These are phyloP conservation scores for Papiliotrema nemorosa DNA, from an alignment of 1,284 basidiomycete genomes.

Conservation along the genomic window DNA sequence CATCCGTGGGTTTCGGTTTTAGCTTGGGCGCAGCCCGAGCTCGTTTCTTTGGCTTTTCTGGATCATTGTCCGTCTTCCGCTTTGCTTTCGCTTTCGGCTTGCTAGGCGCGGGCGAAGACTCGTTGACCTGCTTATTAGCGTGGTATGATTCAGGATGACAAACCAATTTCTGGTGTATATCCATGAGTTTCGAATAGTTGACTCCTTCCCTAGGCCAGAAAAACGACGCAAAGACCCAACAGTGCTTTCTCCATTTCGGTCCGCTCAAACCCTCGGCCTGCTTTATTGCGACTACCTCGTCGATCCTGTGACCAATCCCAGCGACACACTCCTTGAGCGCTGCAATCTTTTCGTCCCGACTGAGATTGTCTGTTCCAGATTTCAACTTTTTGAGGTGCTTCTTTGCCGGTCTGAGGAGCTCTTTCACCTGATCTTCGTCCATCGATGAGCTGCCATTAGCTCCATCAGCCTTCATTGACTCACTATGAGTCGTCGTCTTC, in stretches of 20 bases:
- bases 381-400: slow-evolving; percentile 97
- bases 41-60: slow-evolving; percentile 32
- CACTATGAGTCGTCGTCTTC: slow-evolving; percentile 71
- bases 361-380: slow-evolving; percentile 84
- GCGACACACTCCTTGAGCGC: slow-evolving; percentile 94
- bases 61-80: slow-evolving; percentile 28
- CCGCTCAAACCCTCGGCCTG: slow-evolving; percentile 70
- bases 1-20: neutral
- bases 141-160: slow-evolving; percentile 27
- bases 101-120: slow-evolving; percentile 20
- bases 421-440: slow-evolving; percentile 94
- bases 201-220: slow-evolving; percentile 96
- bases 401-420: slow-evolving; percentile 93
- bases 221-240: slow-evolving; percentile 94
- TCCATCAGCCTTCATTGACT: slow-evolving; percentile 34
- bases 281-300: slow-evolving; percentile 73
- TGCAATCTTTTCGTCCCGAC: slow-evolving; percentile 89
- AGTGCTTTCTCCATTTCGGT: slow-evolving; percentile 84
- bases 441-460: slow-evolving; percentile 70
- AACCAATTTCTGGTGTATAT: slow-evolving; percentile 90
- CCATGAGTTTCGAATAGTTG: slow-evolving; percentile 82
- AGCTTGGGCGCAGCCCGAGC: slow-evolving; percentile 16
- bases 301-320: slow-evolving; percentile 90
- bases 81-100: slow-evolving; percentile 28
- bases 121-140: slow-evolving; percentile 14